phyloP scores from a whole-genome alignment of 306 rosid genomes.

The Quercus robur region DNA sequence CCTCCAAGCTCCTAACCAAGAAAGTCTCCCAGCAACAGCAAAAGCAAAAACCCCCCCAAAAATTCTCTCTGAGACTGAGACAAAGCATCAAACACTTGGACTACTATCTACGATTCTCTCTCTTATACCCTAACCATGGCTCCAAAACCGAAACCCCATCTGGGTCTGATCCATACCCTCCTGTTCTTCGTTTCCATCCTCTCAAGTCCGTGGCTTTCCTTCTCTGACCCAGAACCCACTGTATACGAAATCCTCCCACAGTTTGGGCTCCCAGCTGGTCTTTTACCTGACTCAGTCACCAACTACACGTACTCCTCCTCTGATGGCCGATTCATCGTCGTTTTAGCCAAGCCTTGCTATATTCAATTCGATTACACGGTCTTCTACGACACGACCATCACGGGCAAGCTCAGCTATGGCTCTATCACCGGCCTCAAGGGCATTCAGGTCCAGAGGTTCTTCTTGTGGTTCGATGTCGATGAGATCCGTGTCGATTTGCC shows the following conservation, averaged over 20 bases:
- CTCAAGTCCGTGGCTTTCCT: constrained; percentile 3
- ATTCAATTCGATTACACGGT: constrained; percentile 69
- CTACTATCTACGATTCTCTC: neutral
- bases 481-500: constrained; percentile 97
- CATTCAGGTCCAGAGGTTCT: constrained; percentile 64
- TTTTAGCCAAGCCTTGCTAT: constrained; percentile 59
- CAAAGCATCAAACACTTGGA: neutral
- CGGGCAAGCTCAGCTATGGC: constrained; percentile 72
- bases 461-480: constrained; percentile 76
- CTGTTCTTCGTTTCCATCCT: constrained; percentile 17
- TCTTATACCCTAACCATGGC: constrained; percentile 33
- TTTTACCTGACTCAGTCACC: constrained; percentile 61
- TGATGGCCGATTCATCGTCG: constrained; percentile 65
- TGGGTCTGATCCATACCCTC: constrained; percentile 14
- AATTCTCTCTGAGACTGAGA: no score
- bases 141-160: constrained; percentile 13
- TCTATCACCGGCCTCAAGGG: constrained; percentile 73
- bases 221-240: constrained; percentile 11
- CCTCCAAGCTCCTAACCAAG: no score
- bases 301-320: constrained; percentile 47
- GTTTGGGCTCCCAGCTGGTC: constrained; percentile 80
- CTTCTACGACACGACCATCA: constrained; percentile 60
- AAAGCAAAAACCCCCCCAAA: no score
- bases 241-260: constrained; percentile 72
- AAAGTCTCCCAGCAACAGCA: no score